Base-by-base conservation (phyloP, 1,139 yeast species). In the Hyphopichia khmerensis region DNA sequence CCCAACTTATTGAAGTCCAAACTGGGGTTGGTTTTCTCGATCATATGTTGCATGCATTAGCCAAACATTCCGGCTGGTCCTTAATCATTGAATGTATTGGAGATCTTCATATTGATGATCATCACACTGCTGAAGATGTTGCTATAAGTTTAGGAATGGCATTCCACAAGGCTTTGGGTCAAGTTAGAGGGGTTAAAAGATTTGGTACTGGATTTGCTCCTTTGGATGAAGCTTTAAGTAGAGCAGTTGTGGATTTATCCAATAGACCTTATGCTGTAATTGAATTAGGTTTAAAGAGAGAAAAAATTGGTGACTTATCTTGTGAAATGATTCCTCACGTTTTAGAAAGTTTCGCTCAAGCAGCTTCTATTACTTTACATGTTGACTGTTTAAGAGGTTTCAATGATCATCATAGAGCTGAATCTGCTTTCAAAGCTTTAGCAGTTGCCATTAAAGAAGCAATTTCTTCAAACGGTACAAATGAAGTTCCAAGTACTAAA, bases 281-380 rank as follows among this genome's bases (percentile, higher is more conserved):
- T 33, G 96, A 93, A 37, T 73, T 93, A 48, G 96, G 96, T 0
- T 76, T 93, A 56, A 87, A 86, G 62, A 78, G 99, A 50, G 99
- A 93, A 60, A 89, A 85, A 62, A 84, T 93, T 51, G 99, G 99
- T 40, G 96, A 88, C 57, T 75, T 93, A 45, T 82, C 93, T 24
- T 82, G 95, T 55, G 99, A 93, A 67, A 93, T 93, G 99, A 87
- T 93, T 50, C 97, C 98, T 23, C 99, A 93, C 64, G 95, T 93
- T 36, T 64, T 93, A 49, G 96, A 90, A 64, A 86, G 96, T 55
- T 93, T 93, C 72, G 96, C 98, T 2, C 90, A 86, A 56, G 87
- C 87, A 39, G 96, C 98, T 1, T 84, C 85, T 44, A 78, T 93
- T 40, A 93, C 99, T 1, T 60, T 93, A 59, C 99, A 93, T 57